phyloP scores from a whole-genome alignment of 2,329 filamentous ascomycete genomes.

The Emmonsiellopsis sp. region DNA sequence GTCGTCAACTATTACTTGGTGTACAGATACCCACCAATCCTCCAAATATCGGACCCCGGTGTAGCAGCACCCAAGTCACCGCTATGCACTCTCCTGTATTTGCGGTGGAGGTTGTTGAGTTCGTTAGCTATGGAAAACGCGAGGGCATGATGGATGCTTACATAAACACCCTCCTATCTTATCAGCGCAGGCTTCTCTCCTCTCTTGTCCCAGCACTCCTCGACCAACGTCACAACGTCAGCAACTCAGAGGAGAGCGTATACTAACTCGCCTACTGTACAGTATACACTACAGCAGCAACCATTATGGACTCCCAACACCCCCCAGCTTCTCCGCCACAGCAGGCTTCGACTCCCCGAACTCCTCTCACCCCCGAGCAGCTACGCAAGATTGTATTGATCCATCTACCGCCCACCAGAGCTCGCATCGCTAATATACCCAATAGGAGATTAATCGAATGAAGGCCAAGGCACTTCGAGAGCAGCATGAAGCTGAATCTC shows the following conservation, averaged over 20 bases:
- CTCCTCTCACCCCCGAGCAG: conserved; percentile 51
- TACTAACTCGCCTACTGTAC: too few relatives aligned
- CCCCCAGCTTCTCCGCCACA: background rate
- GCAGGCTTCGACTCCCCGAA: conserved; percentile 19
- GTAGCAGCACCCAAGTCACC: background rate
- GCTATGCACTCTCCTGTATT: background rate
- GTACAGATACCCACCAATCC: background rate
- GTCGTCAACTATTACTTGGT: background rate
- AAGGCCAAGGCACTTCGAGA: conserved; percentile 80
- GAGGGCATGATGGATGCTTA: too few relatives aligned
- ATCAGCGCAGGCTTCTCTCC: too few relatives aligned
- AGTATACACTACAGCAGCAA: background rate
- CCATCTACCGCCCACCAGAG: background rate
- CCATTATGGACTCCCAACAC: background rate
- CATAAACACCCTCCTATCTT: too few relatives aligned
- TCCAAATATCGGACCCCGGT: too few relatives aligned
- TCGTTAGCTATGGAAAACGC: too few relatives aligned
- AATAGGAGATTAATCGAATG: conserved; percentile 74
- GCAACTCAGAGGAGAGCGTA: too few relatives aligned
- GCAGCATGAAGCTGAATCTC: conserved; percentile 56
- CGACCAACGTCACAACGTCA: too few relatives aligned
- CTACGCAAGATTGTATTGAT: conserved; percentile 44
- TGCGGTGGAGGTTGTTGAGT: too few relatives aligned
- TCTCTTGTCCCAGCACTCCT: too few relatives aligned
- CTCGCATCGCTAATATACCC: background rate